Base-by-base conservation (phyloP, 768 basidiomycete genomes). In the Lentinula boryana region DNA sequence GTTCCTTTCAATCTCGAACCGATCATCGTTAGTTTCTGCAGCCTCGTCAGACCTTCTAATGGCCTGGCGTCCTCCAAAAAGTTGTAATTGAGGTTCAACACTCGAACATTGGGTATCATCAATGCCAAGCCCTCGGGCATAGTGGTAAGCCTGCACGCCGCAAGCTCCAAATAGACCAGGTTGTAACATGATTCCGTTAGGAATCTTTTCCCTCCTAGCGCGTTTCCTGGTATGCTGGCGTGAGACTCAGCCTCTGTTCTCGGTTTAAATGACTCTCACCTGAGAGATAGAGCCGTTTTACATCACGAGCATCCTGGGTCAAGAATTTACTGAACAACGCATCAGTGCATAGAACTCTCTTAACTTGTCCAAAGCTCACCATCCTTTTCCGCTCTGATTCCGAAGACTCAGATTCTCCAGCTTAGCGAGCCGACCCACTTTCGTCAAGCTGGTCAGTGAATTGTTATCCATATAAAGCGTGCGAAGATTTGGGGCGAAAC, bases 71-170 rank as follows among this genome's bases (percentile, higher is more conserved):
- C 87, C 66, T 94, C 85, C 71, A 98, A 70, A 73, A 95, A 98
- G 73, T 98, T 98, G 80, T 97, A 96, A 80, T 98, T 96, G 65
- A 98, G 83, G 78, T 98, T 98, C 74, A 98, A 77, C 62, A 87
- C 87, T 58, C 94, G 86, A 68, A 98, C 74, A 72, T 95, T 97
- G 35, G 97, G 96, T 52, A 87, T 76, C 59, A 90, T 74, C 50
- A 69, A 69, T 57, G 81, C 80, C 65, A 97, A 76, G 44, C 84
- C 80, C 65, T 72, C 67, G n/a, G 95, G 95, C 53, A 97, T 83
- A 58, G 66, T 67, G 38, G 84, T 87, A 63, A 98, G 76, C 63
- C 90, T 84, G 71, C 97, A 98, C 43, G 75, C 90, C 16, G 95
- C 95, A 50, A 91, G 78, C 75, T 99, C 97, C 70, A 98, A 79